phyloP scores from a whole-genome alignment of 208 protist species.

The Tritrichomonas musculus region DNA sequence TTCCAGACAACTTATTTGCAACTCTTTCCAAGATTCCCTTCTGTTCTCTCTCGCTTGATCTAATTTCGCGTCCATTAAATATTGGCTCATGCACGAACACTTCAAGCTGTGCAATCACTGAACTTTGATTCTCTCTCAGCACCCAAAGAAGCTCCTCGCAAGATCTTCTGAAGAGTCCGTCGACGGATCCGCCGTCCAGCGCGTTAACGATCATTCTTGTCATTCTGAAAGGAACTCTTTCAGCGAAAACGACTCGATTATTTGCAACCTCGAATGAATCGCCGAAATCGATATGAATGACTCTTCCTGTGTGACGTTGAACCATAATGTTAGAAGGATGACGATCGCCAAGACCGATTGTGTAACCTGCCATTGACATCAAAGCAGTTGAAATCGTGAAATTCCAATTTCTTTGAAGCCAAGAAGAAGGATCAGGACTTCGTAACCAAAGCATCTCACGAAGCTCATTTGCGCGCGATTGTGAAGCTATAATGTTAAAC shows the following conservation, averaged over 20 bases:
- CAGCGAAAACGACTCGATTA: slow-evolving; percentile 40
- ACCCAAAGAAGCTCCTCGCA: slow-evolving; percentile 62
- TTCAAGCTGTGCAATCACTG: slow-evolving; percentile 43
- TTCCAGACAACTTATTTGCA: background rate
- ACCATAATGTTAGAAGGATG: slow-evolving; percentile 44
- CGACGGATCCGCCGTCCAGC: slow-evolving; percentile 51
- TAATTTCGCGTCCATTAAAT: slow-evolving; percentile 32
- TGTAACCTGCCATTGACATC: slow-evolving; percentile 35
- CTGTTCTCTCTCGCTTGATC: background rate
- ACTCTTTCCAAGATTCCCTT: slow-evolving; percentile 30
- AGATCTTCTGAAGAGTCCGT: slow-evolving; percentile 70
- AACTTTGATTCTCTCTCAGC: slow-evolving; percentile 39
- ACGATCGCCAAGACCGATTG: slow-evolving; percentile 23
- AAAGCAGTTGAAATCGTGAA: slow-evolving; percentile 29
- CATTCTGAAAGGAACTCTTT: slow-evolving; percentile 53
- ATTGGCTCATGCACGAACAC: slow-evolving; percentile 49
- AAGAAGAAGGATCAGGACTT: background rate
- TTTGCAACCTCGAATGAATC: slow-evolving; percentile 48
- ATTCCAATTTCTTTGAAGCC: background rate
- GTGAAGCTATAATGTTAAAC: background rate
- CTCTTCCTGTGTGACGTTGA: slow-evolving; percentile 46
- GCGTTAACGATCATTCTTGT: slow-evolving; percentile 57
- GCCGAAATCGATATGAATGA: slow-evolving; percentile 50
- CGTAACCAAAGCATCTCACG: slow-evolving; percentile 3
- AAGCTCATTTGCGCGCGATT: slow-evolving; percentile 8